phyloP scores from a whole-genome alignment of 345 rosid species.

The Ailanthus altissimus region DNA sequence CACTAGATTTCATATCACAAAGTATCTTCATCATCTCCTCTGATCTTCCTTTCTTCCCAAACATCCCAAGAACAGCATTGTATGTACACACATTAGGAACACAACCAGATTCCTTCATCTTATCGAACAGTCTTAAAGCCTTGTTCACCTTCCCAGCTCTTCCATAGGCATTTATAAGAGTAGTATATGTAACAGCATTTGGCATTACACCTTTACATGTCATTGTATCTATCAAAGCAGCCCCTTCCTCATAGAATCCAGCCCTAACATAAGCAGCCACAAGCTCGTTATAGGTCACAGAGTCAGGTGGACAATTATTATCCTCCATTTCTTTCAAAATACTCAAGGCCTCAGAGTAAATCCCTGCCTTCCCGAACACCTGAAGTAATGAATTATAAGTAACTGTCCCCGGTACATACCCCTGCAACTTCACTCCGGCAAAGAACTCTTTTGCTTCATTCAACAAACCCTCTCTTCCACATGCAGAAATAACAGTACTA shows the following conservation, averaged over 20 bases:
- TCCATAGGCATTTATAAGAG: constrained; percentile 81
- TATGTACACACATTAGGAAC: constrained; percentile 84
- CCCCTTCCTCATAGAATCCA: constrained; percentile 78
- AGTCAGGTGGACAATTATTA: constrained; percentile 59
- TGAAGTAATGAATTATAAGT: constrained; percentile 78
- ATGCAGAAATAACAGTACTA: constrained; percentile 88
- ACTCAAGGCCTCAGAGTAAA: constrained; percentile 64
- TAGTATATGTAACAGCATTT: constrained; percentile 80
- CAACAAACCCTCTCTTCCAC: constrained; percentile 80
- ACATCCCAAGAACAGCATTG: constrained; percentile 74
- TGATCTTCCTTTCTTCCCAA: constrained; percentile 67
- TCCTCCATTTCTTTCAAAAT: constrained; percentile 90
- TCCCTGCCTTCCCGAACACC: constrained; percentile 80
- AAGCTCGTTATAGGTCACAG: constrained; percentile 85
- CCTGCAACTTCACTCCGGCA: constrained; percentile 58
- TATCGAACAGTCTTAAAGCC: constrained; percentile 62
- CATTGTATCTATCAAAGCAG: constrained; percentile 72
- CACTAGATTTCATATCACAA: constrained; percentile 71
- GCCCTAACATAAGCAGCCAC: constrained; percentile 86
- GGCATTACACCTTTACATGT: constrained; percentile 66
- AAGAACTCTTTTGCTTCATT: constrained; percentile 77
- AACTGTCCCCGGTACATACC: constrained; percentile 78
- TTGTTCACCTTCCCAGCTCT: constrained; percentile 66
- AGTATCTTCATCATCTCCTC: constrained; percentile 77
- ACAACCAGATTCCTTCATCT: constrained; percentile 78